These are phyloP conservation scores for Agarophyton chilense DNA, from an alignment of 23 red algal species.

Conservation along the genomic window DNA sequence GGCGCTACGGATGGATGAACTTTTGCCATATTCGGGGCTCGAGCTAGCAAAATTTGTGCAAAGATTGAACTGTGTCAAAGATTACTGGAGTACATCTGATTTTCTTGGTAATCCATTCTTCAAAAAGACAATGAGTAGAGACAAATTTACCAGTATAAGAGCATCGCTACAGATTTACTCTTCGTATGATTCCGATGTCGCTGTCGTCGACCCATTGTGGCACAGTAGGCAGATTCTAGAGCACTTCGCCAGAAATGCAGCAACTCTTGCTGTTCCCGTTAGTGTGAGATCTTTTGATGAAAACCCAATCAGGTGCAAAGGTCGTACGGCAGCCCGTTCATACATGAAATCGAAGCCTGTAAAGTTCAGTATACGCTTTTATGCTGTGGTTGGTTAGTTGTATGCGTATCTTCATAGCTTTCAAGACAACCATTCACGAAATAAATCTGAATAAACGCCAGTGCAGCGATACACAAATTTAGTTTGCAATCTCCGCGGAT, in stretches of 20 bases:
- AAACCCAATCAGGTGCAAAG: not conserved
- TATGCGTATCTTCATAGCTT: constrained; percentile 3
- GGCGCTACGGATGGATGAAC: constrained; percentile 5
- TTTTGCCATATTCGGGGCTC: not conserved
- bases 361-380: constrained; percentile 18
- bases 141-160: not conserved
- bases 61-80: not conserved
- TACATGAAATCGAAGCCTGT: constrained; percentile 39
- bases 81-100: constrained; percentile 12
- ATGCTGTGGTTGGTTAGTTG: not conserved
- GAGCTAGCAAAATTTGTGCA: constrained; percentile 2
- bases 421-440: not conserved
- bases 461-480: constrained; percentile 1
- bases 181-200: not conserved
- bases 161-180: not conserved
- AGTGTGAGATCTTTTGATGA: constrained; percentile 24
- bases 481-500: not conserved
- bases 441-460: not conserved
- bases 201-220: constrained; percentile 3
- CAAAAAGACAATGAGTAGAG: constrained; percentile 5
- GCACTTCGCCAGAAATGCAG: constrained; percentile 24
- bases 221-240: constrained; percentile 1
- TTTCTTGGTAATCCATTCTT: not conserved
- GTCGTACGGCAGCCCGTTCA: not conserved
- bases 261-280: not conserved